Base-by-base conservation (phyloP, 345 rosid species). In the Citrus hindsii region DNA sequence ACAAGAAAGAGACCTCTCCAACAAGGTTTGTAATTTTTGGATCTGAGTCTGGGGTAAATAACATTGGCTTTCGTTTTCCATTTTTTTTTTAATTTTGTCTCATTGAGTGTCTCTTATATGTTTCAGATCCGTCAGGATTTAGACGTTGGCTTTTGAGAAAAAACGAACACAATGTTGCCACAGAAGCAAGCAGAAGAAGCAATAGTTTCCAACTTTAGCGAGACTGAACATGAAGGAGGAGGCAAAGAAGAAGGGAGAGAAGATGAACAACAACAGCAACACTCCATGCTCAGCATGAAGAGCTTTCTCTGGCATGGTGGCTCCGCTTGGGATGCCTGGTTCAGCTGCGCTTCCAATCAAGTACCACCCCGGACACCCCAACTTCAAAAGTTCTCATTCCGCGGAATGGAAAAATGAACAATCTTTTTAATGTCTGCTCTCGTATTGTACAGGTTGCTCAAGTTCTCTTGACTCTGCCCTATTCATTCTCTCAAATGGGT, bases 291-390 rank as follows among this genome's bases (percentile, higher is more conserved):
- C 16, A 79, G 81, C 62, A 77, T 96, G 77, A 96, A 91, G 82
- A 91, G 75, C 85, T 21, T 90, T 72, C 90, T 96, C 38, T 96
- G 99, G 99, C 99, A 96, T 51, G 99, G 99, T 42, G 99, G 99
- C 76, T 96, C 99, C 3, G 92, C 82, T 68, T 96, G 99, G 99
- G 99, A 96, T 80, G 99, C 99, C 59, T 96, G 99, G 99, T 96
- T 96, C 91, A 94, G 98, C 61, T 96, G 98, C 58, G 94, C 99
- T 77, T 96, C 99, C 71, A 96, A 96, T 85, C 99, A 95, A 80
- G 99, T 93, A 84, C 9, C 18, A 9, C 8, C 35, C 22, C 27
- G 2, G 13, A 5, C 40, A 21, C 28, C 8, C 7, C 5, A 4
- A 38, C 4, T 1, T 2, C 48, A 19, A 51, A 51, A n/a, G 8